Base-by-base conservation (phyloP, 2,329 filamentous ascomycete genomes). In the Nigrospora sphaerica region DNA sequence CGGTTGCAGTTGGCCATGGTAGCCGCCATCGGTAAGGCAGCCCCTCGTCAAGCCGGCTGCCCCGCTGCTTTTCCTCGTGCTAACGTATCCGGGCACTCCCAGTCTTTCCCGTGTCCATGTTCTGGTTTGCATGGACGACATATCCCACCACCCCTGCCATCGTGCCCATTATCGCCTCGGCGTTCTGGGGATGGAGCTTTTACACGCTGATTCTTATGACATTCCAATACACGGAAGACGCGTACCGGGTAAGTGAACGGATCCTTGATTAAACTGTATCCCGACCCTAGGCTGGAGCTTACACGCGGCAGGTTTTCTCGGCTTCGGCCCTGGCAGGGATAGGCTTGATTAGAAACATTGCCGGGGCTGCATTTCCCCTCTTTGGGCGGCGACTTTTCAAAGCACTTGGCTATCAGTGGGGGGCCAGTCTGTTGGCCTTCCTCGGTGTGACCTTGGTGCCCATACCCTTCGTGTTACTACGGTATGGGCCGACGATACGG, bases 131-230 rank as follows among this genome's bases (percentile, higher is more conserved):
- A 34, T 55, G 64, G 62, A 61, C 63, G 1, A 59, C 56, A 1
- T 56, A 54, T 16, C 47, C 54, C 7, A 54, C 47, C 6, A 53
- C 64, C 10, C 64, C 67, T n/a, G 68, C 62, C 49, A 65, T 77
- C 43, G 66, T 74, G 3, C 72, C 74, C 0, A 69, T 77, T 5
- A 54, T 77, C 13, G 73, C 71, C 3, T 71, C 69, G 0, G 63
- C 67, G 0, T 66, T 75, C 16, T 75, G 74, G 59, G 75, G 73
- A 0, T 73, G 70, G 60, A 69, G 66, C 5, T 74, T 76, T 50
- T 74, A 74, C 44, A 69, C 69, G 1, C 62, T 77, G 0, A 75
- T 75, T 40, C 60, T 76, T 3, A 73, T 72, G 62, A 71, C 71
- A 2, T 65, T 73, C 33, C 70, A 67, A 5, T 75, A 72, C 49